Percentiles rank a stretch among this genome's conserved stretches.
These are phyloP conservation scores for Pseudoturritis turrita DNA, from an alignment of 345 rosid genomes.

Conservation along the genomic window DNA sequence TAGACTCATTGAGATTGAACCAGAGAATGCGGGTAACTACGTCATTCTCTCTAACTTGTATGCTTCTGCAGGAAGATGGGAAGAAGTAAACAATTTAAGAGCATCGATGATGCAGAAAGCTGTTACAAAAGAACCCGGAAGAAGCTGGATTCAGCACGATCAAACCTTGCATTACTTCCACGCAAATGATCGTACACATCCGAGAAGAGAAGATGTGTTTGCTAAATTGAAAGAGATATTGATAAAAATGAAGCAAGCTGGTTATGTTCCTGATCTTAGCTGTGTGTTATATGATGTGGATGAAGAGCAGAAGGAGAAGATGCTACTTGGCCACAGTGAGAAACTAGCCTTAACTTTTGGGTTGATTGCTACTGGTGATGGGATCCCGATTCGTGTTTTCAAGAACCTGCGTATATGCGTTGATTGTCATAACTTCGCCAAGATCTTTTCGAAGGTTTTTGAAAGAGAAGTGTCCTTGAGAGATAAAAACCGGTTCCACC, in stretches of 20 bases:
- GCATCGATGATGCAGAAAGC: constrained; percentile 66
- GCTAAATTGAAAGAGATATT: constrained; percentile 50
- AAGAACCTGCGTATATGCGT: constrained; percentile 82
- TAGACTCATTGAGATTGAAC: constrained; percentile 60
- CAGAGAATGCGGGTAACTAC: constrained; percentile 80
- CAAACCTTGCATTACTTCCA: constrained; percentile 71
- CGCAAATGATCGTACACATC: constrained; percentile 76
- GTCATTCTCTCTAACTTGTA: constrained; percentile 78
- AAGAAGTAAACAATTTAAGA: constrained; percentile 61
- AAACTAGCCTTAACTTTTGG: constrained; percentile 83
- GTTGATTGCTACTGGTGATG: constrained; percentile 46
- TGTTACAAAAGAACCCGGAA: constrained; percentile 80
- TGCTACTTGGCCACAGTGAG: constrained; percentile 79
- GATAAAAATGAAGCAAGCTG: constrained; percentile 64
- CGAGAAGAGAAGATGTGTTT: constrained; percentile 61
- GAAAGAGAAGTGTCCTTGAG: constrained; percentile 56
- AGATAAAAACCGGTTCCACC: constrained; percentile 80
- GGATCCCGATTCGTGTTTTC: constrained; percentile 56
- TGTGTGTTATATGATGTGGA: constrained; percentile 82
- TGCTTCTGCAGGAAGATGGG: constrained; percentile 86
- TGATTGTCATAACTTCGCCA: constrained; percentile 91
- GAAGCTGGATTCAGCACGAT: constrained; percentile 77
- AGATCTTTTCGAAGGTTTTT: constrained; percentile 55
- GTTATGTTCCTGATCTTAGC: constrained; percentile 74
- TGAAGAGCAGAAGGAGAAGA: constrained; percentile 89